Conservation (phyloP, 805 yeast species). For the Lachancea lanzarotensis region DNA sequence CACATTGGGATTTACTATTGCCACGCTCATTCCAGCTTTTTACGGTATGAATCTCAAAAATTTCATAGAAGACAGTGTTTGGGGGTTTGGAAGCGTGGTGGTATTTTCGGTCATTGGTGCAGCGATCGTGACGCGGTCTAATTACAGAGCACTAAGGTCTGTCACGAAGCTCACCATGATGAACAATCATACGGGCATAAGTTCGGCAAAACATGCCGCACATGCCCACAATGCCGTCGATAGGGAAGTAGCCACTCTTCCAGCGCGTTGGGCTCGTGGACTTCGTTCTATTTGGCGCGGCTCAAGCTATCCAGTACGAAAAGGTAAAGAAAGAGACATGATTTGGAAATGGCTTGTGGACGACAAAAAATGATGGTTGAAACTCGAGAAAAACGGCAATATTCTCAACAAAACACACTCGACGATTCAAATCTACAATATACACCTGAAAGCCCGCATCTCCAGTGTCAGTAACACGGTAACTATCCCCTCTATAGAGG, state of each 20-base stretch:
- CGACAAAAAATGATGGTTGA: slow-evolving; percentile 31
- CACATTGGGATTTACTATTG: slow-evolving; percentile 79
- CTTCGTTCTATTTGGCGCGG: slow-evolving; percentile 18
- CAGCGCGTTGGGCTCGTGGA: slow-evolving; percentile 12
- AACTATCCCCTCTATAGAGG: not conserved
- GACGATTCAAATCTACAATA: too few species aligned
- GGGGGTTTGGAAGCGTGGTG: slow-evolving; percentile 58
- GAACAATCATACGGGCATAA: slow-evolving; percentile 29
- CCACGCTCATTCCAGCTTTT: slow-evolving; percentile 78
- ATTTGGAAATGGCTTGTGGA: slow-evolving; percentile 53
- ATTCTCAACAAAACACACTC: too few species aligned
- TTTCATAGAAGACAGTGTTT: slow-evolving; percentile 60
- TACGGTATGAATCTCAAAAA: slow-evolving; percentile 84
- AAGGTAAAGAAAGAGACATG: slow-evolving; percentile 37
- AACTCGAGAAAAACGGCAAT: not conserved
- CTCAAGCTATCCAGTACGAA: slow-evolving; percentile 16
- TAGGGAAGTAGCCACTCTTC: slow-evolving; percentile 19
- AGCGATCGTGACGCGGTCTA: slow-evolving; percentile 44
- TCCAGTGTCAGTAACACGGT: not conserved
- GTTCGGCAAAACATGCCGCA: slow-evolving; percentile 18
- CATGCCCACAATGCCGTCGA: slow-evolving; percentile 16
- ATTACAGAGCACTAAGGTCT: slow-evolving; percentile 49
- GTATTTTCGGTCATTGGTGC: slow-evolving; percentile 49
- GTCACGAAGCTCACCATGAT: slow-evolving; percentile 67
- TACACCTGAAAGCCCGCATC: not conserved